phyloP scores from a whole-genome alignment of 306 rosid genomes.

The Lathyrus sativus region DNA sequence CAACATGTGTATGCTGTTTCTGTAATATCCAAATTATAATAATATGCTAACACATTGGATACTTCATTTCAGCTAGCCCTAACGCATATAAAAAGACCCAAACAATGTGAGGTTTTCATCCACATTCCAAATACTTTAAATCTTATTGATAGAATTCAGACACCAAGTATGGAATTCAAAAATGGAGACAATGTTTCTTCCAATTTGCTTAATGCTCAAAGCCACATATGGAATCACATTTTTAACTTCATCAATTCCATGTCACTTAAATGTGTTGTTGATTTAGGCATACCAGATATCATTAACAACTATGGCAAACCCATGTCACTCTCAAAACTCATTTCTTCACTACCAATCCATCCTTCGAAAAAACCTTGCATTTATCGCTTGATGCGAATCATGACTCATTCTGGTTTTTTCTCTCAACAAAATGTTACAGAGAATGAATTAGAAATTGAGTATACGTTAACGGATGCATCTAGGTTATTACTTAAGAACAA shows the following conservation, averaged over 20 bases:
- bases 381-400: neutral
- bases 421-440: neutral
- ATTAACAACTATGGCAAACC: no score
- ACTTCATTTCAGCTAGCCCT: no score
- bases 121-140: neutral
- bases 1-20: no score
- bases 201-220: conserved; percentile 29
- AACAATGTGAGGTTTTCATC: neutral
- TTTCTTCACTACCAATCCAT: conserved; percentile 27
- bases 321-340: conserved; percentile 19
- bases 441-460: neutral
- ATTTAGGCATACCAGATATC: no score
- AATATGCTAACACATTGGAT: no score
- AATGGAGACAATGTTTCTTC: neutral
- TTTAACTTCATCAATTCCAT: no score
- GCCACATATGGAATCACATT: no score
- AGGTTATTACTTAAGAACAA: no score
- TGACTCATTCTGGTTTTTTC: no score
- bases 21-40: no score
- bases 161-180: neutral
- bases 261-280: no score
- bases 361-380: conserved; percentile 5
- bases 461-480: neutral
- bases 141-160: neutral
- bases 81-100: neutral